Percentiles rank a stretch among this genome's conserved stretches.
Evolutionary conservation across 73 alveolate genomes (phyloP).

Genomic region (Stentor roeselii): DNA sequence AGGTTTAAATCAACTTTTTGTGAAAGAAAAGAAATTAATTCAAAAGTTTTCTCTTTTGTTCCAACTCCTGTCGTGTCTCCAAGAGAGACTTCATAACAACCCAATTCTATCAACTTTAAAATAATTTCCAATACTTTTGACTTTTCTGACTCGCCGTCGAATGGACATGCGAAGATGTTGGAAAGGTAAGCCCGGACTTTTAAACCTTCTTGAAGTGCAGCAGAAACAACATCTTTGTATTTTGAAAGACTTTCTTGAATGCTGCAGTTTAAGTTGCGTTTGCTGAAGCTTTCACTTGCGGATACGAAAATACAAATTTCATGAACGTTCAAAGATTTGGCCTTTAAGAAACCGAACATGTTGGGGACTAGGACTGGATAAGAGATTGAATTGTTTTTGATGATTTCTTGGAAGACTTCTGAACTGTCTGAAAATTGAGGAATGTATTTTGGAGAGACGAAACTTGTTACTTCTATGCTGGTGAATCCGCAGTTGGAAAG

Average conservation of each 20-base stretch:
- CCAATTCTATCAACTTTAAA: constrained; percentile 54
- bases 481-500: constrained; percentile 34
- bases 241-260: constrained; percentile 74
- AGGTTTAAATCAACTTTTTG: neutral
- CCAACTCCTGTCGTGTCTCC: constrained; percentile 94
- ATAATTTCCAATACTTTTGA: constrained; percentile 52
- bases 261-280: constrained; percentile 77
- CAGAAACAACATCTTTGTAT: constrained; percentile 61
- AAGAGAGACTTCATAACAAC: constrained; percentile 87
- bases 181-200: constrained; percentile 87
- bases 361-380: constrained; percentile 88
- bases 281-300: constrained; percentile 81
- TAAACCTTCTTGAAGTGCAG: constrained; percentile 60
- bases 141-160: constrained; percentile 79
- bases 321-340: constrained; percentile 61
- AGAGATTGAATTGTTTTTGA: neutral
- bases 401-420: neutral
- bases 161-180: constrained; percentile 89
- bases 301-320: constrained; percentile 91
- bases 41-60: constrained; percentile 65
- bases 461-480: constrained; percentile 72
- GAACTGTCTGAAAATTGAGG: constrained; percentile 48
- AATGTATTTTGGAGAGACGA: constrained; percentile 76
- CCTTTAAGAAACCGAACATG: constrained; percentile 69
- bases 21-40: constrained; percentile 48